Percentiles rank a stretch among this genome's conserved stretches.
Evolutionary conservation across 805 yeast genomes (phyloP).

Genomic region (Starmerella floricola): DNA sequence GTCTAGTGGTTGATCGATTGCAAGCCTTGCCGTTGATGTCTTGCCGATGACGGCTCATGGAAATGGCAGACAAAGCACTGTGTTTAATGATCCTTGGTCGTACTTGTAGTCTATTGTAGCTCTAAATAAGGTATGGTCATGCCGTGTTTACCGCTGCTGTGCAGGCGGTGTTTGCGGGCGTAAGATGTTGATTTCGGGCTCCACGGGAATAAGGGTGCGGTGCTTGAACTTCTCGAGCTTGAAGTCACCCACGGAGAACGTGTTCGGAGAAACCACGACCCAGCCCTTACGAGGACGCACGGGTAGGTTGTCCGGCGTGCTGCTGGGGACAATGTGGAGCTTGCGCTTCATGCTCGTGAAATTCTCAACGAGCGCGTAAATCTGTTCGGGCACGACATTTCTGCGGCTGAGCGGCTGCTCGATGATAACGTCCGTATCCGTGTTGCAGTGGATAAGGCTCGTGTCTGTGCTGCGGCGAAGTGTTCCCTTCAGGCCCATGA

Average conservation of each 20-base stretch:
- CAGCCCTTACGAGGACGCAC: conserved; percentile 71
- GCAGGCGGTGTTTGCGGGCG: conserved; percentile 73
- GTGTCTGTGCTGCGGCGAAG: conserved; percentile 74
- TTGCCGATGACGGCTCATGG: no score
- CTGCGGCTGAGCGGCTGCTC: conserved; percentile 34
- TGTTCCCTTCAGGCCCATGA: conserved; percentile 96
- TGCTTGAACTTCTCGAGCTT: conserved; percentile 34
- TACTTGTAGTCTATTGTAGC: no score
- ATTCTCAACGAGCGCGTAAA: conserved; percentile 77
- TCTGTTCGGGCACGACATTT: conserved; percentile 53
- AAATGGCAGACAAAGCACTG: no score
- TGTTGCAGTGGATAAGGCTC: conserved; percentile 80
- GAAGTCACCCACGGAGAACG: conserved; percentile 54
- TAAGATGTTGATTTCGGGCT: conserved; percentile 60
- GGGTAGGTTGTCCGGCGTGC: conserved; percentile 44
- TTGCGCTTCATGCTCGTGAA: conserved; percentile 73
- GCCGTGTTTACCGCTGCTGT: neutral
- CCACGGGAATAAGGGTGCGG: conserved; percentile 43
- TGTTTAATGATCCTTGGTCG: no score
- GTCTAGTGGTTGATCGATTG: no score
- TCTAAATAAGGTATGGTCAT: no score
- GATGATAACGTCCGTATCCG: conserved; percentile 76
- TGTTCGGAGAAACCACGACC: conserved; percentile 82
- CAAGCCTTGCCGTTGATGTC: no score
- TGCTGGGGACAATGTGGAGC: conserved; percentile 70